Base-by-base conservation (phyloP, 768 basidiomycete genomes). In the Coprinopsis sp. region DNA sequence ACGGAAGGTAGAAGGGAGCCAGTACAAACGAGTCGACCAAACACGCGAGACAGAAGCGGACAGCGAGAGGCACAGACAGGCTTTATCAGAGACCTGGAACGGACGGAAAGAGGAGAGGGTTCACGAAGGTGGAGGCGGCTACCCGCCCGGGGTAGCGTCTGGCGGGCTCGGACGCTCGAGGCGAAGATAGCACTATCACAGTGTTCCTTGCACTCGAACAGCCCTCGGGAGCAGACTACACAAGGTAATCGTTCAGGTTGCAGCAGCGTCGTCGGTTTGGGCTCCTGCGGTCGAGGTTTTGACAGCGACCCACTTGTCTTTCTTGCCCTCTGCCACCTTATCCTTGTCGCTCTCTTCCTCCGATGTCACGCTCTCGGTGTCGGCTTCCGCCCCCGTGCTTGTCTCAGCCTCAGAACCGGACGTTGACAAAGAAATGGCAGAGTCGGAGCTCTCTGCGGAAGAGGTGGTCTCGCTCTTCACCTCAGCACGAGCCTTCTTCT, bases 241-340 rank as follows among this genome's bases (percentile, higher is more conserved):
- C 13, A 16, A 16, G 16, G 6, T 11, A 5, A 31, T 11, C 24
- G 36, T 38, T 54, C 41, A 56, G 8, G 52, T 41, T 22, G 58
- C 55, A 36, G 42, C 38, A 44, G 40, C 51, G 11, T 14, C 11
- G 37, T 33, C 16, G 46, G 38, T 28, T 14, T 6, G 11, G 36
- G 45, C 27, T 21, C 12, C 12, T 36, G 58, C 41, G 27, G 52
- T 46, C 16, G 53, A 42, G 19, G 60, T 51, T 49, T 87, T 84
- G 60, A 90, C 81, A 16, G 84, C 70, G 40, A 89, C 78, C 87
- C 87, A 90, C 60, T 84, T 87, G 58, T 89, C 86, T 60, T 75
- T 77, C 55, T 64, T 62, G 37, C 53, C 62, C 31, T 70, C 64
- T 24, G 58, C 64, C 36, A 60, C 61, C 18, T 58, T 61, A 16